Percentiles rank a stretch among this genome's conserved stretches.
Evolutionary conservation across 2,329 filamentous ascomycete species (phyloP).

Genomic region (Cladophialophora yegresii): DNA sequence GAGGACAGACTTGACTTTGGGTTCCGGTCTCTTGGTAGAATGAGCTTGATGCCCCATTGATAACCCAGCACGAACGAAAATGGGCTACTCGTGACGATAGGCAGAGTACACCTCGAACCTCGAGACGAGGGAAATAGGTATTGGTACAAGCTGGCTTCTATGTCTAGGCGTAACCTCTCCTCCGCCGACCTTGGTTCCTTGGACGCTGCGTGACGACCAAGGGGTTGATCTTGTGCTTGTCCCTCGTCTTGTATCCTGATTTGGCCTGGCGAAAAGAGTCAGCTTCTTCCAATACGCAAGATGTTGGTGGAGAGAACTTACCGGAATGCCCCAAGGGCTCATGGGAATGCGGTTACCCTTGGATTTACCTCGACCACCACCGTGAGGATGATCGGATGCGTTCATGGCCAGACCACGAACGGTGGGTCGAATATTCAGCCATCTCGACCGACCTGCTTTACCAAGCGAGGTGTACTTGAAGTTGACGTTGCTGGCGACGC

Average conservation of each 20-base stretch:
- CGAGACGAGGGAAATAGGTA: neutral
- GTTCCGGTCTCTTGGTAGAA: constrained; percentile 9
- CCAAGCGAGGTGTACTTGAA: constrained; percentile 88
- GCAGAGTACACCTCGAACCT: neutral
- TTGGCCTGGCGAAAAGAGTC: constrained; percentile 48
- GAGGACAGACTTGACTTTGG: constrained; percentile 28
- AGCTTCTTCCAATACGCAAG: constrained; percentile 17
- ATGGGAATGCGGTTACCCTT: constrained; percentile 97
- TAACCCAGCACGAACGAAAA: neutral
- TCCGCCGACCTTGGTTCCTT: constrained; percentile 88
- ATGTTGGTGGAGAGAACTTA: constrained; percentile 55
- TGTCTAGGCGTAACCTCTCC: constrained; percentile 42
- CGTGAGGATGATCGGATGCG: constrained; percentile 95
- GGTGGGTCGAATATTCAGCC: constrained; percentile 91
- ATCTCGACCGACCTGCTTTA: constrained; percentile 90
- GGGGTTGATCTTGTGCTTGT: constrained; percentile 86
- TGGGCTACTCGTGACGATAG: neutral
- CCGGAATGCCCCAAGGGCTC: constrained; percentile 93
- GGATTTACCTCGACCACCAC: constrained; percentile 97
- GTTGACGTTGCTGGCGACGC: constrained; percentile 89
- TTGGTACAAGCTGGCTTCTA: constrained; percentile 10
- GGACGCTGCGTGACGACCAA: constrained; percentile 81
- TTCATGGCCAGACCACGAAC: constrained; percentile 99
- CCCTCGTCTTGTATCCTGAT: constrained; percentile 79
- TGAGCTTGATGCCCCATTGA: neutral